Base-by-base conservation (phyloP, 495 filamentous ascomycete genomes). In the Pyronema domesticum region DNA sequence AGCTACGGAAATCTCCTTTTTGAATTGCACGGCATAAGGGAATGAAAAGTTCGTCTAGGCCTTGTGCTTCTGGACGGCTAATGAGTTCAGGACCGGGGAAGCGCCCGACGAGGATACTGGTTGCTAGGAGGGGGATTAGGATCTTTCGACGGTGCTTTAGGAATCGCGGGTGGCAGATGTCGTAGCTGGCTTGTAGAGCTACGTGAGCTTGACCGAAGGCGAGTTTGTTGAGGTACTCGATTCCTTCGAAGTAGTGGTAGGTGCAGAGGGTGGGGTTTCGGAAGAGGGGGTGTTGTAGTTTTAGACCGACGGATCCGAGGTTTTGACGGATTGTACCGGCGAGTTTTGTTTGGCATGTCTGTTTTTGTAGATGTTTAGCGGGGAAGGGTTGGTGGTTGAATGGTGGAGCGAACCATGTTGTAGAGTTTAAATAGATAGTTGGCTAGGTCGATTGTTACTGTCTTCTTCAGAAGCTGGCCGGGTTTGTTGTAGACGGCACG, bases 71-170 rank as follows among this genome's bases (percentile, higher is more conserved):
- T 0, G 82, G 81, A 1, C 82, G 76, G 45, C 73, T 68, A 19
- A 89, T 72, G 7, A 95, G 71, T 17, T 66, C 53, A 10, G 66
- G 57, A 0, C 82, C 80, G 0, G 91, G 89, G 60, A 95, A 91
- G 37, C 85, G 82, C 8, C 87, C 91, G 46, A 93, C 74, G 37
- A 94, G 76, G 5, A 95, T 76, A 61, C 89, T 94, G 55, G 80
- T 75, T 0, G 87, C 74, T 49, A 94, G 81, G 44, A 94, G 78
- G 62, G 89, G 93, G 37, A 81, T 82, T 51, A 95, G 79, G 56
- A 95, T 91, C 34, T 80, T 71, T 0, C 79, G 77, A 53, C 86
- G 77, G 64, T 95, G 89, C 19, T 75, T 76, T 11, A 78, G 63
- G 61, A 80, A 85, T 42, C 68, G 69, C 2, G 72, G 69, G 37